These are phyloP conservation scores for Blumeriella jaapii DNA, from an alignment of 2,329 filamentous ascomycete species.

Conservation along the genomic window DNA sequence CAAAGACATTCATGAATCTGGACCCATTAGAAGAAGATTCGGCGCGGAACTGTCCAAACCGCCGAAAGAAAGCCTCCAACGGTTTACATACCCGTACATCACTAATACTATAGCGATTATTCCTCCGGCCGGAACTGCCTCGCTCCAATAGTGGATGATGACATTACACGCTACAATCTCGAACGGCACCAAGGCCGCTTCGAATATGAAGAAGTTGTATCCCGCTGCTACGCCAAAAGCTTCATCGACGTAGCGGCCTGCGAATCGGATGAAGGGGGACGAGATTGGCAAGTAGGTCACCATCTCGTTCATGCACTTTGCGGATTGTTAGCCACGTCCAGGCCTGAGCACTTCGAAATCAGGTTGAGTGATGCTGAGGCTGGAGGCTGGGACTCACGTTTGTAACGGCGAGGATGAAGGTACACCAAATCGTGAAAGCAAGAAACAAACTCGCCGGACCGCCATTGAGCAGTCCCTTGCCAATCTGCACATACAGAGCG, in stretches of 20 bases:
- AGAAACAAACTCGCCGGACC: conserved; percentile 47
- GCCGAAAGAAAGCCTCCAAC: no score
- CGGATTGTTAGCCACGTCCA: conserved; percentile 1
- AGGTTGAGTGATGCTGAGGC: conserved; percentile 27
- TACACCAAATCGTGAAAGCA: conserved; percentile 51
- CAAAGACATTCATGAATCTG: conserved; percentile 56
- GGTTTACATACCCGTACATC: conserved; percentile 15
- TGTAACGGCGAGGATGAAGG: conserved; percentile 48
- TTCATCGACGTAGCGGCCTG: conserved; percentile 63
- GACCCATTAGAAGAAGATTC: not conserved
- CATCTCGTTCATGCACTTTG: conserved; percentile 52
- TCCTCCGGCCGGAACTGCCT: conserved; percentile 32
- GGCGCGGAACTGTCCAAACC: no score
- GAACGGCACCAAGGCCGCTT: conserved; percentile 38
- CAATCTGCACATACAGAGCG: conserved; percentile 42
- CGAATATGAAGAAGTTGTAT: conserved; percentile 65
- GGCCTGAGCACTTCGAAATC: conserved; percentile 10
- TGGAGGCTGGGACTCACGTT: conserved; percentile 30
- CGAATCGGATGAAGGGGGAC: conserved; percentile 68
- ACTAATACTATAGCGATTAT: conserved; percentile 45
- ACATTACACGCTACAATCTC: conserved; percentile 33
- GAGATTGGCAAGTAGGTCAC: conserved; percentile 67
- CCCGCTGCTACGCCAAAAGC: conserved; percentile 62
- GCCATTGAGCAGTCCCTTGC: conserved; percentile 43
- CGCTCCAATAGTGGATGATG: conserved; percentile 38